Percentiles rank a stretch among this genome's conserved stretches.
phyloP scores from a whole-genome alignment of 1,139 yeast species.

The Saccharomyces hybrid region DNA sequence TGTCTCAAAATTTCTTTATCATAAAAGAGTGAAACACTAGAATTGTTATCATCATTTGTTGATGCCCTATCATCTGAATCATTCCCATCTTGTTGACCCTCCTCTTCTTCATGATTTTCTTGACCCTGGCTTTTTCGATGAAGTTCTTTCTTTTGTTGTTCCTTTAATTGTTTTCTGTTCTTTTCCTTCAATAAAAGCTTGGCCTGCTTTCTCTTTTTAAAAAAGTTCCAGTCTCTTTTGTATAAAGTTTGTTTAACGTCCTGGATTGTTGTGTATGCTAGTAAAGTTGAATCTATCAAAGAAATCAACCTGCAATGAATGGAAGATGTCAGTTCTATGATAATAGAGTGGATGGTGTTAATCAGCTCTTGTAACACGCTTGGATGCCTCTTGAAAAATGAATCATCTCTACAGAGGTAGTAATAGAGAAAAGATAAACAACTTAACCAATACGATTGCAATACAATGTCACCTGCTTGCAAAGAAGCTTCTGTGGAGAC shows the following conservation, averaged over 20 bases:
- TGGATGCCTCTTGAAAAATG: slow-evolving; percentile 48
- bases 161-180: slow-evolving; percentile 7
- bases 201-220: slow-evolving; percentile 43
- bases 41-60: slow-evolving; percentile 2
- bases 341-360: slow-evolving; percentile 50
- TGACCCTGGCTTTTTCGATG: not conserved
- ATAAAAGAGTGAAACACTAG: slow-evolving; percentile 31
- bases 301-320: slow-evolving; percentile 52
- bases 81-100: slow-evolving; percentile 1
- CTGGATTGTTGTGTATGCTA: slow-evolving; percentile 58
- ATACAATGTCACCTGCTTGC: slow-evolving; percentile 51
- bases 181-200: slow-evolving; percentile 19
- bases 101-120: slow-evolving; percentile 3
- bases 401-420: slow-evolving; percentile 50
- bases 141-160: slow-evolving; percentile 8
- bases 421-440: slow-evolving; percentile 60
- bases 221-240: slow-evolving; percentile 70
- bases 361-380: slow-evolving; percentile 52
- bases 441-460: slow-evolving; percentile 67
- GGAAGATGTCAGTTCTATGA: slow-evolving; percentile 57
- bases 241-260: slow-evolving; percentile 52
- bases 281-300: slow-evolving; percentile 54
- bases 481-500: slow-evolving; percentile 27
- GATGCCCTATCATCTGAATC: slow-evolving; percentile 4
- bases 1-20: slow-evolving; percentile 56